These are phyloP conservation scores for Lactuca sativa DNA, from an alignment of 129 eudicot species.

Conservation along the genomic window DNA sequence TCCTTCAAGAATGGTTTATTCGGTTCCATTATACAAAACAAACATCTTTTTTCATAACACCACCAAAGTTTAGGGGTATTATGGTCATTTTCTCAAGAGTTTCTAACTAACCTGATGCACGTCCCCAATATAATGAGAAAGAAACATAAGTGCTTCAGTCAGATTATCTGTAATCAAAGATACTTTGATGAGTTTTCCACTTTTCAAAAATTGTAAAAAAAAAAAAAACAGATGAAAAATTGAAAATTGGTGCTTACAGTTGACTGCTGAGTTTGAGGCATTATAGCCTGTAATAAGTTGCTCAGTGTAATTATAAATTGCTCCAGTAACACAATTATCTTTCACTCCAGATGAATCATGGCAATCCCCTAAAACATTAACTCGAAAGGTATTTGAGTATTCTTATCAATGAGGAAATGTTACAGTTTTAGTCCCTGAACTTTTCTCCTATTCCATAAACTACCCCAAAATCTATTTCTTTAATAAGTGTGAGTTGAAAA, in stretches of 20 bases:
- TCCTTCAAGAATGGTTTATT: too few species aligned
- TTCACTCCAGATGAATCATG: conserved; percentile 77
- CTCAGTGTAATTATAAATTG: conserved; percentile 88
- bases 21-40: not conserved
- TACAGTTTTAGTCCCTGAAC: too few species aligned
- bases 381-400: too few species aligned
- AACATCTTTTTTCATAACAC: too few species aligned
- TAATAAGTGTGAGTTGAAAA: conserved; percentile 1
- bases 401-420: too few species aligned
- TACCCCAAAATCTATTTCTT: too few species aligned
- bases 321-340: conserved; percentile 91
- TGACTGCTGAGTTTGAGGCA: conserved; percentile 40
- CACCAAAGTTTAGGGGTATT: not conserved
- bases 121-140: conserved; percentile 93
- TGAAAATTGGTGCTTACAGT: conserved; percentile 42
- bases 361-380: conserved; percentile 73
- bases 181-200: conserved; percentile 16
- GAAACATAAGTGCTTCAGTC: conserved; percentile 98
- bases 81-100: not conserved
- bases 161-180: conserved; percentile 66
- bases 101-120: conserved; percentile 79
- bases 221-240: not conserved
- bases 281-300: conserved; percentile 61
- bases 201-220: conserved; percentile 8
- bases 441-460: too few species aligned